Conservation (phyloP, 768 basidiomycete species). For the Cubamyces sp. region DNA sequence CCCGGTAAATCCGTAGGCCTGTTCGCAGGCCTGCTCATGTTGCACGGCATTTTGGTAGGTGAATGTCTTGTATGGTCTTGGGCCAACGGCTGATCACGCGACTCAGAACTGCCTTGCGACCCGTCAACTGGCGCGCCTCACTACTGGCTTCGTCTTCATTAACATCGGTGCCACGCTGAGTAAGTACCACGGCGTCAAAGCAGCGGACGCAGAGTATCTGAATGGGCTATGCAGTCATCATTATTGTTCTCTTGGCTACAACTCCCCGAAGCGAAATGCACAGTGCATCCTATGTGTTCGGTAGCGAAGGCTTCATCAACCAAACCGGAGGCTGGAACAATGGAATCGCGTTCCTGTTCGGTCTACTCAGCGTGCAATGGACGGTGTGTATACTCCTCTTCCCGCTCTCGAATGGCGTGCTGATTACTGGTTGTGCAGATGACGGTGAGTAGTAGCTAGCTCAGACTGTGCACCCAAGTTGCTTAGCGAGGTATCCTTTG, state of each 20-base stretch:
- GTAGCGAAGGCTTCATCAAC: constrained; percentile 72
- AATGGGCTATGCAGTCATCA: constrained; percentile 58
- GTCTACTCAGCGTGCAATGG: constrained; percentile 87
- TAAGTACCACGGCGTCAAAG: background rate
- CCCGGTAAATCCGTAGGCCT: constrained; percentile 77
- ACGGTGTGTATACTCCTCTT: constrained; percentile 52
- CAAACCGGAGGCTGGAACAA: constrained; percentile 79
- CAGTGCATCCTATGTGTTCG: constrained; percentile 78
- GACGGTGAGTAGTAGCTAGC: constrained; percentile 48
- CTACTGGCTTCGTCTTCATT: constrained; percentile 81
- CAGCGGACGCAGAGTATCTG: background rate
- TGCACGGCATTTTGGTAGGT: constrained; percentile 74
- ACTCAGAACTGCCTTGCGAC: constrained; percentile 74
- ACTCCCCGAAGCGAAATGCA: constrained; percentile 82
- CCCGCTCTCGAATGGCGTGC: background rate
- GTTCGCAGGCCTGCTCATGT: constrained; percentile 72
- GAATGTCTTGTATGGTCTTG: background rate
- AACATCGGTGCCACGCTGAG: constrained; percentile 73
- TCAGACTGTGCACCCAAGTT: background rate
- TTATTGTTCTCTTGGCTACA: constrained; percentile 79
- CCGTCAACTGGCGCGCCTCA: constrained; percentile 71
- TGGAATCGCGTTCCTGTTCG: constrained; percentile 84
- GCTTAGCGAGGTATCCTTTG: background rate
- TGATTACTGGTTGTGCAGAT: constrained; percentile 44
- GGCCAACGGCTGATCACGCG: background rate